Conservation (phyloP, 2,329 filamentous ascomycete species). For the Blumeria hordei region DNA sequence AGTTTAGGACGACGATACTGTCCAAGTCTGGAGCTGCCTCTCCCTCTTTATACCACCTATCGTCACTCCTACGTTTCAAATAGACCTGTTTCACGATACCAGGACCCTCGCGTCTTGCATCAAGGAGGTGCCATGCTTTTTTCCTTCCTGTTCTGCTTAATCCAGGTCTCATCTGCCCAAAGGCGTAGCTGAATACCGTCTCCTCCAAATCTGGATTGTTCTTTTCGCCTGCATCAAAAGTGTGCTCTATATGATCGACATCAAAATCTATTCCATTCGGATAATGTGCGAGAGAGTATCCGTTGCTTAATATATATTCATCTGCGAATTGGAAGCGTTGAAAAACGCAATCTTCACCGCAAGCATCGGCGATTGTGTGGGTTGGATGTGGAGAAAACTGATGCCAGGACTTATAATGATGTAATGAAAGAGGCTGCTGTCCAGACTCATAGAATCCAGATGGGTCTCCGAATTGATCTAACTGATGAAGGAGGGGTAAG, state of each 20-base stretch:
- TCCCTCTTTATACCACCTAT: constrained; percentile 21
- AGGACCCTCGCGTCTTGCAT: constrained; percentile 23
- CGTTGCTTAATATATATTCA: constrained; percentile 13
- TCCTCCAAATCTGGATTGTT: constrained; percentile 12
- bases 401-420: constrained; percentile 16
- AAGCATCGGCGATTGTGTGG: constrained; percentile 12
- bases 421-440: constrained; percentile 9
- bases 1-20: constrained; percentile 12
- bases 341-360: constrained; percentile 14
- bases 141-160: constrained; percentile 25
- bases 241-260: constrained; percentile 10
- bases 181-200: constrained; percentile 17
- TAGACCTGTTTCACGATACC: constrained; percentile 29
- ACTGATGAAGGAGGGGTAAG: constrained; percentile 11
- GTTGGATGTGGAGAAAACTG: constrained; percentile 6
- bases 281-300: constrained; percentile 10
- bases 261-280: constrained; percentile 13
- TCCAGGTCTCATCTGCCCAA: constrained; percentile 23
- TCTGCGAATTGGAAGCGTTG: constrained; percentile 14
- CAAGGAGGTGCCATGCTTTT: constrained; percentile 27
- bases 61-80: constrained; percentile 25
- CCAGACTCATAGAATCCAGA: constrained; percentile 15
- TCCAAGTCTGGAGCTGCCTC: constrained; percentile 8
- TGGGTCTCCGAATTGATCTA: constrained; percentile 14
- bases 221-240: constrained; percentile 9